A percentile compares a stretch with the other conserved stretches of the same genome.
Evolutionary conservation across 371 early-diverging fungal species (phyloP).

Genomic region (Nematocida sp.): DNA sequence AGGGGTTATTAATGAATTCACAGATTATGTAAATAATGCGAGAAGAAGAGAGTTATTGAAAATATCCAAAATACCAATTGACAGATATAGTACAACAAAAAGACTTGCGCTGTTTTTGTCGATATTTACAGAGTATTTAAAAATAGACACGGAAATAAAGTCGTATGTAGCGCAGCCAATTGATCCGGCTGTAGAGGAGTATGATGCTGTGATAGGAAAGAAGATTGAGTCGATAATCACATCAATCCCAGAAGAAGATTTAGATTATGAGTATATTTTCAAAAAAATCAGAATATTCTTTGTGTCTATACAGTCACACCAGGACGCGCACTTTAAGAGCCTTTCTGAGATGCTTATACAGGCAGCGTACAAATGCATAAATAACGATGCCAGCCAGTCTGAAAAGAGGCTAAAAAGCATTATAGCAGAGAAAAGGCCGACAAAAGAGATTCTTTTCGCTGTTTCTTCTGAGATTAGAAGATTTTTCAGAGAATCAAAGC

Average conservation of each 20-base stretch:
- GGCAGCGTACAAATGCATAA: constrained; percentile 35
- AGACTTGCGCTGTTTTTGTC: neutral
- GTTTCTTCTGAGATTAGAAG: constrained; percentile 4
- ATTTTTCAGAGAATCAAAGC: constrained; percentile 26
- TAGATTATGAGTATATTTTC: neutral
- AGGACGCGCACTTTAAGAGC: constrained; percentile 15
- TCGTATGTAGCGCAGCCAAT: constrained; percentile 4
- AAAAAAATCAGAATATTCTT: constrained; percentile 37
- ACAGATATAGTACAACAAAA: neutral
- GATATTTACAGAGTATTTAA: constrained; percentile 36
- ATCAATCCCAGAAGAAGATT: neutral
- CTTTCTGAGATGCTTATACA: constrained; percentile 40
- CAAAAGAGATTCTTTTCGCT: constrained; percentile 6
- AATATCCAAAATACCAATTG: constrained; percentile 8
- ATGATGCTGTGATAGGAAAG: constrained; percentile 15
- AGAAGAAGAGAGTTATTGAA: constrained; percentile 41
- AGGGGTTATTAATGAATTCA: constrained; percentile 24
- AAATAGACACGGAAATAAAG: constrained; percentile 42
- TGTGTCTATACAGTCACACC: neutral
- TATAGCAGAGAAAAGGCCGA: neutral
- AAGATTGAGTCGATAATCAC: constrained; percentile 20
- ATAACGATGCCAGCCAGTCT: neutral
- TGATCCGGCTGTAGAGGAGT: constrained; percentile 49
- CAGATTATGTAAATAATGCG: constrained; percentile 41
- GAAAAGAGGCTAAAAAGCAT: neutral